phyloP scores from a whole-genome alignment of 768 basidiomycete species.

The Thelephora ganbajun region DNA sequence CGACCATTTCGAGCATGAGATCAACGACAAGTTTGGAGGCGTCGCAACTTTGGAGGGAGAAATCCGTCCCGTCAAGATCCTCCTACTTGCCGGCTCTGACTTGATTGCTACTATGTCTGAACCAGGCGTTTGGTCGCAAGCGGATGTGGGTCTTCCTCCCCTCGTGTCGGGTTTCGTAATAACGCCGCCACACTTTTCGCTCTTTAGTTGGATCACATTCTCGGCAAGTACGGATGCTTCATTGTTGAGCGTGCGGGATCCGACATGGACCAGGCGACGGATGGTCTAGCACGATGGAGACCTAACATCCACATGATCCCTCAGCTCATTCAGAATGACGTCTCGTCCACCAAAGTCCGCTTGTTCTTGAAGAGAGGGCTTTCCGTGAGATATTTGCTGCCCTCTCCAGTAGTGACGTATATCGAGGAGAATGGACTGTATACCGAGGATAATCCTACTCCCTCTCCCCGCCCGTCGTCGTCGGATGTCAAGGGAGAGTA shows the following conservation, averaged over 20 bases:
- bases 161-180: slow-evolving; percentile 5
- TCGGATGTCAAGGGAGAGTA: too few species aligned
- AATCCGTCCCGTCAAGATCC: slow-evolving; percentile 63
- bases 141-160: slow-evolving; percentile 54
- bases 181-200: slow-evolving; percentile 6
- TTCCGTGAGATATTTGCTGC: slow-evolving; percentile 81
- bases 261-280: slow-evolving; percentile 74
- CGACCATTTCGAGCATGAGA: slow-evolving; percentile 92
- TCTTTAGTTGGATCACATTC: slow-evolving; percentile 81
- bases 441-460: slow-evolving; percentile 36
- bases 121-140: slow-evolving; percentile 93
- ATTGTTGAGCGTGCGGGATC: slow-evolving; percentile 94
- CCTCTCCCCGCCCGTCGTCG: too few species aligned
- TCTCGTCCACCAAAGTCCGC: slow-evolving; percentile 88
- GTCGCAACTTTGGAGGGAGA: slow-evolving; percentile 61
- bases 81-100: slow-evolving; percentile 97
- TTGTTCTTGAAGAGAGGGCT: slow-evolving; percentile 68
- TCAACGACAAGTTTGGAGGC: slow-evolving; percentile 78
- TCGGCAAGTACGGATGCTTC: slow-evolving; percentile 87
- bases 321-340: slow-evolving; percentile 94
- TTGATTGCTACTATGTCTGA: slow-evolving; percentile 96
- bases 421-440: slow-evolving; percentile 79
- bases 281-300: slow-evolving; percentile 60
- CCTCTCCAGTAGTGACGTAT: slow-evolving; percentile 84
- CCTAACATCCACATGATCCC: slow-evolving; percentile 84